Percentiles rank a stretch among this genome's conserved stretches.
phyloP scores from a whole-genome alignment of 306 rosid species.

The Rubus parviflorus region DNA sequence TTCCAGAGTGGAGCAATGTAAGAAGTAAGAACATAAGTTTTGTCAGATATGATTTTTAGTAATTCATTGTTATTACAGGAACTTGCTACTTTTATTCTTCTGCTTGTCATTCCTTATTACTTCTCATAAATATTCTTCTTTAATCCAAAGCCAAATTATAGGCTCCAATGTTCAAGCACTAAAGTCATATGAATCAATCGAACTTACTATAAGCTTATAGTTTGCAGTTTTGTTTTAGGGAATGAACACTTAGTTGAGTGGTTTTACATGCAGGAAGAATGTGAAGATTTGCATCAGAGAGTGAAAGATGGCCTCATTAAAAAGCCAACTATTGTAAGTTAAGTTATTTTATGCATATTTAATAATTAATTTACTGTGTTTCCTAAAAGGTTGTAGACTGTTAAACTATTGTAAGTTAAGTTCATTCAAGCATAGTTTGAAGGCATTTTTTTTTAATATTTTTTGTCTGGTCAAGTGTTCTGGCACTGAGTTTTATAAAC shows the following conservation, averaged over 20 bases:
- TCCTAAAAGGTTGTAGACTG: neutral
- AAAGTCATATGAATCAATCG: neutral
- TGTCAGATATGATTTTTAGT: neutral
- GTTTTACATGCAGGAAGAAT: conserved; percentile 69
- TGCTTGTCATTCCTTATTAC: neutral
- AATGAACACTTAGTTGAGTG: neutral
- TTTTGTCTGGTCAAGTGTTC: neutral
- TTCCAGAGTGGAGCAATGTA: neutral
- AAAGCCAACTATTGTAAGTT: conserved; percentile 76
- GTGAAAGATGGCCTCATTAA: conserved; percentile 54
- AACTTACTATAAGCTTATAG: neutral
- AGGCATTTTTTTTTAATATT: neutral
- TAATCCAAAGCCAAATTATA: neutral
- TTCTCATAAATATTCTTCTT: neutral
- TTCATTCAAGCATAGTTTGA: neutral
- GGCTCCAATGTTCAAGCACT: neutral
- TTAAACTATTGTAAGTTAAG: neutral
- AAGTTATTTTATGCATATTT: conserved; percentile 32
- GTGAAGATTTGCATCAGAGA: conserved; percentile 58
- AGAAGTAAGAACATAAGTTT: neutral
- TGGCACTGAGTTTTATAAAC: neutral
- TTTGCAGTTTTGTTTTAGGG: neutral
- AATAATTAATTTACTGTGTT: neutral
- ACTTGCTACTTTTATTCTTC: neutral
- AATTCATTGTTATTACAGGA: neutral